phyloP scores from a whole-genome alignment of 2,329 filamentous ascomycete genomes.

The Colletotrichum sp. region DNA sequence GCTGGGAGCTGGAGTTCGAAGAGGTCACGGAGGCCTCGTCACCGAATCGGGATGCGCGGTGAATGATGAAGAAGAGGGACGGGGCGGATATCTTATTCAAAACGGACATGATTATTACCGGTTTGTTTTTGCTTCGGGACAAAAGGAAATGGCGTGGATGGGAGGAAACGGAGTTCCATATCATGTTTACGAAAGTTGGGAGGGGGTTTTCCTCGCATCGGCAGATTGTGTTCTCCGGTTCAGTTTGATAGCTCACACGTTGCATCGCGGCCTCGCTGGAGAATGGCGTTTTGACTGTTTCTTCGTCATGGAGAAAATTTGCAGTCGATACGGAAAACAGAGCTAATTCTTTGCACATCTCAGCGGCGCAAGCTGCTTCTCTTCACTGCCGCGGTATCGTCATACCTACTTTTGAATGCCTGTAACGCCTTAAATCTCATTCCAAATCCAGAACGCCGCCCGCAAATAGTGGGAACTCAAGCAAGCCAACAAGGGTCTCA shows the following conservation, averaged over 20 bases:
- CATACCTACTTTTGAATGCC: constrained; percentile 2
- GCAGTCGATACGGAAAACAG: background rate
- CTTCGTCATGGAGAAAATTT: background rate
- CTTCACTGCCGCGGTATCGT: background rate
- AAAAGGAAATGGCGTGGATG: background rate
- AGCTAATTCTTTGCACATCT: background rate
- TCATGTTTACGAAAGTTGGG: background rate
- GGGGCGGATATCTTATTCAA: background rate
- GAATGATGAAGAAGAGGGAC: constrained; percentile 26
- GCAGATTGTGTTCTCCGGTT: background rate
- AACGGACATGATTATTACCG: background rate
- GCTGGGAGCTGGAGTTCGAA: constrained; percentile 72
- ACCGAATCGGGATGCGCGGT: constrained; percentile 53
- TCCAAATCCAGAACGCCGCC: background rate
- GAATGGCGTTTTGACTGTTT: background rate
- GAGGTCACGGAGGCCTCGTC: constrained; percentile 63
- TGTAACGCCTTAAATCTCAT: background rate
- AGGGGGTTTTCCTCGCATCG: background rate
- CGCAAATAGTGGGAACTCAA: background rate
- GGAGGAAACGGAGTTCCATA: background rate
- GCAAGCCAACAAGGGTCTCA: background rate
- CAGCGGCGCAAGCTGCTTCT: background rate
- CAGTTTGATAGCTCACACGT: background rate
- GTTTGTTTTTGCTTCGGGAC: background rate
- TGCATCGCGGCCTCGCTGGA: background rate